A percentile compares a stretch with the other conserved stretches of the same genome.
phyloP scores from a whole-genome alignment of 805 yeast species.

The Candida namnaoensis region DNA sequence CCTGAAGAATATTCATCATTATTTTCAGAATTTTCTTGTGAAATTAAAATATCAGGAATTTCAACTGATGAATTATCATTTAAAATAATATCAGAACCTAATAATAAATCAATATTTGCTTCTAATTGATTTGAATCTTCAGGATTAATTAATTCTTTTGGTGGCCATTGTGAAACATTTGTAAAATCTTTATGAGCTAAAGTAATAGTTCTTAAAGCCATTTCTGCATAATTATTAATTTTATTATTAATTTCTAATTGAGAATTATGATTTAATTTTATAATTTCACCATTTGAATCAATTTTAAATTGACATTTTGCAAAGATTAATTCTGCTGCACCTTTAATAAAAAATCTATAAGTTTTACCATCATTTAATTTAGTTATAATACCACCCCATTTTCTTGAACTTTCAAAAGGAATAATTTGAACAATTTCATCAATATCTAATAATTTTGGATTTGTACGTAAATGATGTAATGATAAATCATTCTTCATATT shows the following conservation, averaged over 20 bases:
- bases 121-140: slow-evolving; percentile 20
- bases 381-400: slow-evolving; percentile 84
- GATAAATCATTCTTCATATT: slow-evolving; percentile 30
- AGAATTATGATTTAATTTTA: slow-evolving; percentile 18
- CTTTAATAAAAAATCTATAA: slow-evolving; percentile 69
- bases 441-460: slow-evolving; percentile 20
- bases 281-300: slow-evolving; percentile 20
- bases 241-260: slow-evolving; percentile 24
- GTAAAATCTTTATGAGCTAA: slow-evolving; percentile 68
- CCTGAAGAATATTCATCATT: slow-evolving; percentile 19
- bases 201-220: slow-evolving; percentile 85
- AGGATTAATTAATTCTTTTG: slow-evolving; percentile 30
- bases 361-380: slow-evolving; percentile 27
- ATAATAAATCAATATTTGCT: slow-evolving; percentile 34
- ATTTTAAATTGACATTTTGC: slow-evolving; percentile 41
- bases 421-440: slow-evolving; percentile 54
- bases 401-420: slow-evolving; percentile 88
- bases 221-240: slow-evolving; percentile 56
- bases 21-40: slow-evolving; percentile 13
- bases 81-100: slow-evolving; percentile 23
- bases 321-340: slow-evolving; percentile 89
- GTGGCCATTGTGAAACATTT: slow-evolving; percentile 55
- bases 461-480: slow-evolving; percentile 38
- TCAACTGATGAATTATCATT: slow-evolving; percentile 10
- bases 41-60: slow-evolving; percentile 20